Evolutionary conservation across 2,329 filamentous ascomycete species (phyloP), one percentile per base, ranked within the genome.

Genomic region (Blumeria graminis): DNA sequence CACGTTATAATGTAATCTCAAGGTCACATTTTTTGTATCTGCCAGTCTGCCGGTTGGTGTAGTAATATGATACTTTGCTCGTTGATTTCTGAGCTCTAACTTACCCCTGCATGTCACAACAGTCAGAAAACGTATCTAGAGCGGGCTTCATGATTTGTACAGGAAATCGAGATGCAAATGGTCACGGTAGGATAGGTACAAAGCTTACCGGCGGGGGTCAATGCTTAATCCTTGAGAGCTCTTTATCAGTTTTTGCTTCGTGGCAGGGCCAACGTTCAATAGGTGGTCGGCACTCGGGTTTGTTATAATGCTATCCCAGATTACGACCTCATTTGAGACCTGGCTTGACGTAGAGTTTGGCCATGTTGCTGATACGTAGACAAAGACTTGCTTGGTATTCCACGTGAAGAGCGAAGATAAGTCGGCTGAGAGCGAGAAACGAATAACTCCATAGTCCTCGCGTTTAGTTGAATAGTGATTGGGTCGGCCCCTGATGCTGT

Each of bases 321-420:
- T 90, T 60, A 95, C 83, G 63, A 86, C 85, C 70, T 88, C 77
- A 70, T 83, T 83, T 7, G 58, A 58, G 9, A 60, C 71, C 48
- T 57, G 63, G 55, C 59, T 55, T 5, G 62, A 60, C 36, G 60
- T 65, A 39, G 63, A 62, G 33, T 68, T 63, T 46, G 74, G 72
- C 80, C 80, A 83, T 63, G 81, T 82, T 56, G 90, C 90, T 56
- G 87, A 90, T 58, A 98, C 81, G 72, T 94, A 98, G 68, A 95
- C 81, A 71, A 96, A 98, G 65, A 98, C 73, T 71, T 96, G 86
- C 70, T 98, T 98, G 18, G 93, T 98, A 75, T 98, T 98, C 92
- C 90, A 98, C 66, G 86, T 94, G 77, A 96, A 96, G 63, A 98
- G 85, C 46, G 83, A 83, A 59, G 81, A 84, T 59, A 98, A 78